Evolutionary conservation across 164 flowering plant genomes (phyloP), one percentile per base, ranked within the genome.

Genomic region (Houttuynia cordata): DNA sequence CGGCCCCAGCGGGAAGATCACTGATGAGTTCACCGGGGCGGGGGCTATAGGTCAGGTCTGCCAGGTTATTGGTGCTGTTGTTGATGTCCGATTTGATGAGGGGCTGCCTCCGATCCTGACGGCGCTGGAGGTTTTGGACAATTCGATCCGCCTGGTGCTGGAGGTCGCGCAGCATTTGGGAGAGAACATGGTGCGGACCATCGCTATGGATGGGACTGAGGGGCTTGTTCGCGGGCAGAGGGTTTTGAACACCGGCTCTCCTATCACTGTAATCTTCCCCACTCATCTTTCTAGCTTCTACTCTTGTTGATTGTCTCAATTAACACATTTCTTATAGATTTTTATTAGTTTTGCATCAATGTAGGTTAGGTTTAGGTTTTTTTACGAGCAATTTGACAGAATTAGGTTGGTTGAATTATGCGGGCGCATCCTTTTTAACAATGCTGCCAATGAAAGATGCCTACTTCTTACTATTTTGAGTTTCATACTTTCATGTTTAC

Each of bases 121-220:
- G 22, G 98, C 96, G 12, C 73, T 92, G 13, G 96, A 88, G 72
- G 95, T 89, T 34, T 54, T 74, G 73, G 93, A 83, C 57, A 74
- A 84, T 61, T 74, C 83, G 76, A 78, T 80, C 70, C 74, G 94
- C 41, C 57, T 92, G 70, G 95, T 87, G 55, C 77, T 92, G 19
- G 98, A 92, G 71, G 98, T 92, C 21, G 92, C 96, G 3, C 93
- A 85, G 81, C 98, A 92, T 71, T 74, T 92, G 83, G 98, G 98
- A 1, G 96, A 80, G 79, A 80, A 67, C 47, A 71, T 79, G 71
- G 98, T 92, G 51, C 68, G 98, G 70, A 87, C 95, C 21, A 88
- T 92, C 68, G 96, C 96, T 64, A 87, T 92, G 96, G 96, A 86
- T 60, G 96, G 94, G 5, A 88, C 97, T 78, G 81, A 80, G 55